These are phyloP conservation scores for Umbelopsis ramanniana DNA, from an alignment of 192 early-diverging fungal genomes.

Conservation along the genomic window DNA sequence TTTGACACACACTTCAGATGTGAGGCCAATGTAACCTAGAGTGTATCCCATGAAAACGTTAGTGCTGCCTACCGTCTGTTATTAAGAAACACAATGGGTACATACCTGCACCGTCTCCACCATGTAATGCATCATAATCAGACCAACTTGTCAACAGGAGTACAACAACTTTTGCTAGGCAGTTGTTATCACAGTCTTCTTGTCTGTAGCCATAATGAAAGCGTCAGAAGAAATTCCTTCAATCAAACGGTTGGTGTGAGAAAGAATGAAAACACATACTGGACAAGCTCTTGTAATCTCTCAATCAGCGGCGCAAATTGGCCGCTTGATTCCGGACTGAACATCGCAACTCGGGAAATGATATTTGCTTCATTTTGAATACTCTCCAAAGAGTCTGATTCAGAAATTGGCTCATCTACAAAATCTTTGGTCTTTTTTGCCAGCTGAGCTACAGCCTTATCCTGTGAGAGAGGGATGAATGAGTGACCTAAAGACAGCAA, in stretches of 20 bases:
- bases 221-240: background rate
- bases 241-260: no score
- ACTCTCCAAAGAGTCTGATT: conserved; percentile 4
- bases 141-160: background rate
- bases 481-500: background rate
- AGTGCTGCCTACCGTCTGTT: background rate
- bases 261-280: background rate
- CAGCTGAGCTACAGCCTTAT: background rate
- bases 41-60: no score
- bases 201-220: background rate
- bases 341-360: conserved; percentile 24
- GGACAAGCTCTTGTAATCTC: background rate
- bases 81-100: background rate
- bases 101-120: background rate
- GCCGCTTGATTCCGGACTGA: background rate
- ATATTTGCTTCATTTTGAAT: conserved; percentile 34
- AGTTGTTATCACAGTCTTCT: background rate
- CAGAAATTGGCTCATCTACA: conserved; percentile 25
- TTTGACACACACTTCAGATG: background rate
- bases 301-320: background rate
- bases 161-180: background rate
- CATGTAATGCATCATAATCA: background rate
- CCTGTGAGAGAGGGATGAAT: background rate
- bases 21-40: background rate
- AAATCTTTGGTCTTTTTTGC: conserved; percentile 23